Conservation (phyloP, 495 filamentous ascomycete genomes). For the Neurospora intermedia region DNA sequence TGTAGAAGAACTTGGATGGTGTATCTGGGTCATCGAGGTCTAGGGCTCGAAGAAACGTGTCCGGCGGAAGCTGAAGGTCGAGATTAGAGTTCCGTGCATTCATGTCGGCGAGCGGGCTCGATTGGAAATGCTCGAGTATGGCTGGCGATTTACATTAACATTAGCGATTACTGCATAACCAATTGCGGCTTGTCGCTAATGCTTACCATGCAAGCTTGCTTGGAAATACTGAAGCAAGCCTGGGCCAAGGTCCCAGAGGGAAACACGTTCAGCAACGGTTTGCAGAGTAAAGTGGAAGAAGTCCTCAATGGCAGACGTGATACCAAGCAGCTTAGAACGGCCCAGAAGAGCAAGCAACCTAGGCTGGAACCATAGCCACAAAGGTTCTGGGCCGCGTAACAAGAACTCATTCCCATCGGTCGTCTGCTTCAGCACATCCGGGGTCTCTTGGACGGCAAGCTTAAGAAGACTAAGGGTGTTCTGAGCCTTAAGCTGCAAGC, state of each 20-base stretch:
- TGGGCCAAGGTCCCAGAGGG: conserved; percentile 36
- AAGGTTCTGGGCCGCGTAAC: conserved; percentile 46
- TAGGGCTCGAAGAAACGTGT: conserved; percentile 8
- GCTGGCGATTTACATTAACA: conserved; percentile 4
- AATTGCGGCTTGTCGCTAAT: neutral
- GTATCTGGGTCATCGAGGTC: neutral
- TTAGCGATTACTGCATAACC: neutral
- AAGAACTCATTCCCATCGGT: conserved; percentile 26
- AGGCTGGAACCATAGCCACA: conserved; percentile 73
- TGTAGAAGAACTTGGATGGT: conserved; percentile 9
- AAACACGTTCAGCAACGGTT: conserved; percentile 23
- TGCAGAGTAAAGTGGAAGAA: conserved; percentile 38
- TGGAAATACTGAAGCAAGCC: conserved; percentile 34
- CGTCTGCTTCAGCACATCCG: conserved; percentile 51
- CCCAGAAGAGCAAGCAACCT: conserved; percentile 49
- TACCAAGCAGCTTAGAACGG: conserved; percentile 25
- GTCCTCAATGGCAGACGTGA: conserved; percentile 37
- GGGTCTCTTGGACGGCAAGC: conserved; percentile 61
- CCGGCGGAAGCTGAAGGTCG: conserved; percentile 16
- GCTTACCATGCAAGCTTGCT: conserved; percentile 28
- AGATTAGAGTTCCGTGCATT: neutral
- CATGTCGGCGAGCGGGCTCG: neutral
- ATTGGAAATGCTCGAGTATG: conserved; percentile 11
- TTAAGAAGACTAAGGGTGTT: conserved; percentile 54
- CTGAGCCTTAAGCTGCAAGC: conserved; percentile 53